Evolutionary conservation across 495 filamentous ascomycete genomes (phyloP).

Genomic region (Penicillium antarcticum): DNA sequence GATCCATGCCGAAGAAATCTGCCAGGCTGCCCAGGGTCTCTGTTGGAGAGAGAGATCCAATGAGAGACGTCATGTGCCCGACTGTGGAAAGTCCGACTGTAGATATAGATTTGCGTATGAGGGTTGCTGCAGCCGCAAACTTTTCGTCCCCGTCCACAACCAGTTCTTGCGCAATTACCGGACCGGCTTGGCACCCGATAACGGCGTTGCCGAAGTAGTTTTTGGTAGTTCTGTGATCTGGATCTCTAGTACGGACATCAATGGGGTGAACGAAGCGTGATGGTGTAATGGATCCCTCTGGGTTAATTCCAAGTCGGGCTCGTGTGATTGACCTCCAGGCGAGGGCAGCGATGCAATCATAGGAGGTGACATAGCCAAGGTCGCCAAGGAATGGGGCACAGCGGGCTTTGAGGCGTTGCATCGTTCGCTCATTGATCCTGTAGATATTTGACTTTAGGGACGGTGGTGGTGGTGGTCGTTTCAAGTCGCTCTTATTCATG

Average conservation of each 20-base stretch:
- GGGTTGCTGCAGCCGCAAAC: conserved; percentile 14
- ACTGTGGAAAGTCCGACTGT: conserved; percentile 7
- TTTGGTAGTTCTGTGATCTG: conserved; percentile 11
- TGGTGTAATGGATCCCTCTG: conserved; percentile 6
- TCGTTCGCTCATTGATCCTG: conserved; percentile 7
- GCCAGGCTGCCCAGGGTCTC: conserved; percentile 13
- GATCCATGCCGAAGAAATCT: conserved; percentile 22
- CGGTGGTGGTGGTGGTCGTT: conserved; percentile 3
- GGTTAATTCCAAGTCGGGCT: conserved; percentile 13
- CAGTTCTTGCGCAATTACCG: conserved; percentile 4
- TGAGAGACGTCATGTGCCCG: conserved; percentile 10
- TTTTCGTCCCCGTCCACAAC: conserved; percentile 4
- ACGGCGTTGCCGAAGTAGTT: conserved; percentile 27
- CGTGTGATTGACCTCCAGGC: conserved; percentile 20
- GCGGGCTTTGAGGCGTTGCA: conserved; percentile 4
- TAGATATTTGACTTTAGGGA: conserved; percentile 14
- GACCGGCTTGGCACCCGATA: conserved; percentile 13
- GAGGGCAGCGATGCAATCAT: conserved; percentile 26
- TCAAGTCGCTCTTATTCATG: conserved; percentile 15
- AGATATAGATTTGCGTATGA: conserved; percentile 19
- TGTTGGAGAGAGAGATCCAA: conserved; percentile 13
- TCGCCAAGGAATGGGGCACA: conserved; percentile 8
- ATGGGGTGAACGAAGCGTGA: conserved; percentile 21
- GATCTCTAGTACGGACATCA: conserved; percentile 21
- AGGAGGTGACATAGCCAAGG: conserved; percentile 23